phyloP scores from a whole-genome alignment of 164 flowering plant genomes.

The Dillenia suffruticosa region DNA sequence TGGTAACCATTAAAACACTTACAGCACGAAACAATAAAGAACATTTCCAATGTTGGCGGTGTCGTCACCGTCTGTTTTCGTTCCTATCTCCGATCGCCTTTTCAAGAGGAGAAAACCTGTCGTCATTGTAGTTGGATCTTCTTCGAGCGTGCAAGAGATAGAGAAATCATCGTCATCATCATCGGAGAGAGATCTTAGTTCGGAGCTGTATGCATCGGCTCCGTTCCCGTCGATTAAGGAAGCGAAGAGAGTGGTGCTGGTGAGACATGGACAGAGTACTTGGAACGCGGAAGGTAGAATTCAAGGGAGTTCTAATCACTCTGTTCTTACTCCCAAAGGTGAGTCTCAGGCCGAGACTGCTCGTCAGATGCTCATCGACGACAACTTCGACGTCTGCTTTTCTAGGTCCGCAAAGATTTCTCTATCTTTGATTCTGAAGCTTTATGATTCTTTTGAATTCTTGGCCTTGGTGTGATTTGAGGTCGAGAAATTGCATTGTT shows the following conservation, averaged over 20 bases:
- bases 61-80: no score
- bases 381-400: constrained; percentile 79
- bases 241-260: constrained; percentile 80
- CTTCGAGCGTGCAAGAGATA: constrained; percentile 25
- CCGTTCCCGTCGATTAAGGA: constrained; percentile 49
- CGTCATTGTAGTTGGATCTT: constrained; percentile 16
- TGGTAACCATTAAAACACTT: no score
- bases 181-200: constrained; percentile 13
- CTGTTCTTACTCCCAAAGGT: constrained; percentile 81
- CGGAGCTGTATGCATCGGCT: constrained; percentile 16
- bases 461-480: no score
- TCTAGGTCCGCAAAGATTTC: constrained; percentile 32
- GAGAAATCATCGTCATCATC: constrained; percentile 4
- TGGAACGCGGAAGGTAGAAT: constrained; percentile 96
- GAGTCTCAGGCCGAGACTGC: constrained; percentile 90
- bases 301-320: constrained; percentile 91
- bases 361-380: constrained; percentile 80
- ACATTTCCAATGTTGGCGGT: no score
- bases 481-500: no score
- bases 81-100: not conserved
- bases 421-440: no score
- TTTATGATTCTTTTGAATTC: no score
- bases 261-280: constrained; percentile 97
- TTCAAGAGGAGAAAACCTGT: constrained; percentile 13
- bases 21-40: no score